phyloP scores from a whole-genome alignment of 2,329 filamentous ascomycete genomes.

The Aquanectria penicillioides region DNA sequence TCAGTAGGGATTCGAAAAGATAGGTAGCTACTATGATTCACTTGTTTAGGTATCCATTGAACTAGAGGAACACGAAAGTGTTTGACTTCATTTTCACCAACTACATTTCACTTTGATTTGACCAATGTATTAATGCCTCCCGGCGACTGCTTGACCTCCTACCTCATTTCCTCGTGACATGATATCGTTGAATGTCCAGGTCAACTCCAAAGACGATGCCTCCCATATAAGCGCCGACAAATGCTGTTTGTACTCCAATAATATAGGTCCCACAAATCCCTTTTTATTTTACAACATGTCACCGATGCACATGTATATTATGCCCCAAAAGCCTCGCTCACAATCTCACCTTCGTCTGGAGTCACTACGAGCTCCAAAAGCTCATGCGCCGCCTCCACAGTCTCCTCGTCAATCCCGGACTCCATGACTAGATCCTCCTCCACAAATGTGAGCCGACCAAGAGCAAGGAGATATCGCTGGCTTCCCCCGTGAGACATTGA shows the following conservation, averaged over 20 bases:
- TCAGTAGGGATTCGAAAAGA: too few relatives aligned
- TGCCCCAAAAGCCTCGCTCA: slow-evolving; percentile 54
- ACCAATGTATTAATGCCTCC: too few relatives aligned
- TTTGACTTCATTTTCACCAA: too few relatives aligned
- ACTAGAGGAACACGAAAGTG: too few relatives aligned
- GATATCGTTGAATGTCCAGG: neutral
- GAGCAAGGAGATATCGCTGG: slow-evolving; percentile 83
- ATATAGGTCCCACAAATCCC: neutral
- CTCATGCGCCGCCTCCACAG: slow-evolving; percentile 82
- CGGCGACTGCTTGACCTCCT: too few relatives aligned
- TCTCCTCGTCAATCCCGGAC: slow-evolving; percentile 78
- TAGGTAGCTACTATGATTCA: too few relatives aligned
- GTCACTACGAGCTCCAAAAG: slow-evolving; percentile 84
- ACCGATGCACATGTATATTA: slow-evolving; percentile 33
- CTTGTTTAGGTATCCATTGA: too few relatives aligned
- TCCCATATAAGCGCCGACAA: neutral
- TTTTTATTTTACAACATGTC: neutral
- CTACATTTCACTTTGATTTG: too few relatives aligned
- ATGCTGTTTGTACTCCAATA: slow-evolving; percentile 10
- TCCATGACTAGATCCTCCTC: slow-evolving; percentile 83
- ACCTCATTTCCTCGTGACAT: too few relatives aligned
- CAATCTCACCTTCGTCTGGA: slow-evolving; percentile 70
- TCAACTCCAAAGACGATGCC: neutral
- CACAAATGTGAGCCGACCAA: slow-evolving; percentile 87
- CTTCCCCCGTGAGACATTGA: slow-evolving; percentile 74